phyloP scores from a whole-genome alignment of 1,139 yeast genomes.

The Magnusiomyces tetraspermus region DNA sequence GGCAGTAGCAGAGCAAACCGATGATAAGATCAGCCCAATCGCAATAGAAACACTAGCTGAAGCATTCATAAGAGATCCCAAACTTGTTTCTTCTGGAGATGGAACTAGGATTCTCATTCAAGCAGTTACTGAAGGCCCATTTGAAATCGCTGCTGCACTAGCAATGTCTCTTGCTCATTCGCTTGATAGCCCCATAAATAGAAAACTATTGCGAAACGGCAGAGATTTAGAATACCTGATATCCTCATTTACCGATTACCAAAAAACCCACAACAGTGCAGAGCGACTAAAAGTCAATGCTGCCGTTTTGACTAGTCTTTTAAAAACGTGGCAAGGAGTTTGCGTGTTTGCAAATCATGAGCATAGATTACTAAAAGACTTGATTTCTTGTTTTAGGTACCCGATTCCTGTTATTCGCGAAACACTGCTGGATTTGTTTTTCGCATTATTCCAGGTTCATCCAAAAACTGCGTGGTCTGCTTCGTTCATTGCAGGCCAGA shows the following conservation, averaged over 20 bases:
- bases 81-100: slow-evolving; percentile 50
- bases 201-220: slow-evolving; percentile 51
- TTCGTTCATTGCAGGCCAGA: slow-evolving; percentile 32
- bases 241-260: slow-evolving; percentile 55
- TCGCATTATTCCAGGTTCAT: slow-evolving; percentile 55
- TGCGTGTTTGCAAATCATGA: slow-evolving; percentile 53
- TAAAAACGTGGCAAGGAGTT: slow-evolving; percentile 73
- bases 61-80: slow-evolving; percentile 51
- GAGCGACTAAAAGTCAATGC: slow-evolving; percentile 58
- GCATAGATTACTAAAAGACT: slow-evolving; percentile 47
- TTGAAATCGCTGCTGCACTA: slow-evolving; percentile 47
- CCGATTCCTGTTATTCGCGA: slow-evolving; percentile 51
- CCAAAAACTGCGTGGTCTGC: slow-evolving; percentile 49
- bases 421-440: slow-evolving; percentile 58
- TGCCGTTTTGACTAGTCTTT: slow-evolving; percentile 46
- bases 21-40: slow-evolving; percentile 46
- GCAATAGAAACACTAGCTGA: slow-evolving; percentile 69
- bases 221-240: slow-evolving; percentile 55
- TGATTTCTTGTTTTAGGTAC: slow-evolving; percentile 54
- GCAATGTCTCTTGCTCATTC: slow-evolving; percentile 49
- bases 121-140: slow-evolving; percentile 53
- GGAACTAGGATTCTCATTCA: slow-evolving; percentile 55
- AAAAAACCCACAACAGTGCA: slow-evolving; percentile 38
- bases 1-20: slow-evolving; percentile 55
- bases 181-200: slow-evolving; percentile 50